Evolutionary conservation across 1,139 yeast genomes (phyloP).

Genomic region (Arxiozyma heterogenica): DNA sequence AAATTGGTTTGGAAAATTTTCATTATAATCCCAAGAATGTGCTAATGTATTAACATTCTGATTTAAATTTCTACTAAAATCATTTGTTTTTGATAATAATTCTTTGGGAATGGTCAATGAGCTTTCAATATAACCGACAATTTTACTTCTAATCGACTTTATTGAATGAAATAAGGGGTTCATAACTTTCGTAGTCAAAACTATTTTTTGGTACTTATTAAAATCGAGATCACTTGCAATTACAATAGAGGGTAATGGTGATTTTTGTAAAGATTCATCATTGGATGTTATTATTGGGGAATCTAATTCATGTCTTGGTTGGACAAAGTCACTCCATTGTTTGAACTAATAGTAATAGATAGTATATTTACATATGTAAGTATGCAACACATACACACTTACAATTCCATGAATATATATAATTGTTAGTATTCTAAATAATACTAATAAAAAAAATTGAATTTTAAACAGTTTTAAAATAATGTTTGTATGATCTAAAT

Average conservation of each 20-base stretch:
- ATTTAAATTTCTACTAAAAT: neutral
- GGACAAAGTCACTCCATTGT: constrained; percentile 30
- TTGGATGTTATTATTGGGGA: constrained; percentile 16
- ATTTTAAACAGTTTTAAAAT: too few relatives aligned
- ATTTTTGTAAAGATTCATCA: constrained; percentile 20
- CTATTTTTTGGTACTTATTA: constrained; percentile 10
- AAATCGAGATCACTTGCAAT: constrained; percentile 11
- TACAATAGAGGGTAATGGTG: constrained; percentile 20
- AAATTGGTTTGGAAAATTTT: constrained; percentile 24
- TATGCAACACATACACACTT: neutral
- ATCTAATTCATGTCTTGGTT: constrained; percentile 30
- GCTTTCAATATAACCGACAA: constrained; percentile 15
- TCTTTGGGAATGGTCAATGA: neutral
- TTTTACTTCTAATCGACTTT: constrained; percentile 5
- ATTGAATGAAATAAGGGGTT: constrained; percentile 21
- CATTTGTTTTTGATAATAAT: neutral
- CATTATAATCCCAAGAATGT: constrained; percentile 23
- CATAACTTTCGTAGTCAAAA: constrained; percentile 22
- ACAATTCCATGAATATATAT: neutral
- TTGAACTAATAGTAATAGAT: constrained; percentile 19
- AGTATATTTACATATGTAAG: constrained; percentile 7
- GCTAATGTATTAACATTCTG: neutral
- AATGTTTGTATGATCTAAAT: neutral
- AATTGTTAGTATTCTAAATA: neutral
- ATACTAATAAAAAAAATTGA: neutral